Evolutionary conservation across 116 monocot genomes (phyloP).

Genomic region (Cymodocea nodosa): DNA sequence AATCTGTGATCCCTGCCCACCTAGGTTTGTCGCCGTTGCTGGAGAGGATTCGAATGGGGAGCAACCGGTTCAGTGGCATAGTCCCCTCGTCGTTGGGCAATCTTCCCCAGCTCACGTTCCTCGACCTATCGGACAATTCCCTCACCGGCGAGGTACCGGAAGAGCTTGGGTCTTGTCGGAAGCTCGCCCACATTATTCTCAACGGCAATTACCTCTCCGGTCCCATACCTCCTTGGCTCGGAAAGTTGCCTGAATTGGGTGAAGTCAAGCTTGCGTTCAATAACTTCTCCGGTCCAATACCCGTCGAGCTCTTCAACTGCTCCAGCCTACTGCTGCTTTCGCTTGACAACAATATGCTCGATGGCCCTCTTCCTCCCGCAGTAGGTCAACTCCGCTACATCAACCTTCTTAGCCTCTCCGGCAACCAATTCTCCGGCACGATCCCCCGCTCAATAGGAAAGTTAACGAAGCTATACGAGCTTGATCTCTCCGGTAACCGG

Average conservation of each 20-base stretch:
- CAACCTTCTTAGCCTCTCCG: constrained; percentile 50
- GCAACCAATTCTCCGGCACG: constrained; percentile 49
- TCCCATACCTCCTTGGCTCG: constrained; percentile 49
- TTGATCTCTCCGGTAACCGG: constrained; percentile 44
- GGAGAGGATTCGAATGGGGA: constrained; percentile 66
- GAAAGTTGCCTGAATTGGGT: constrained; percentile 44
- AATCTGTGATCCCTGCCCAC: constrained; percentile 41
- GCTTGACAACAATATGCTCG: constrained; percentile 46
- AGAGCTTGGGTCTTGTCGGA: constrained; percentile 45
- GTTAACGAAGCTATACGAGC: constrained; percentile 60
- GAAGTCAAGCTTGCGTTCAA: constrained; percentile 68
- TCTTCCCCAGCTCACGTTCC: constrained; percentile 33
- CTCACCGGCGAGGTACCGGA: constrained; percentile 56
- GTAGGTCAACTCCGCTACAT: constrained; percentile 38
- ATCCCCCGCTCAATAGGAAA: constrained; percentile 60
- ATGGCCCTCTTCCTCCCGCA: constrained; percentile 30
- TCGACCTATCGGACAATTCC: constrained; percentile 59
- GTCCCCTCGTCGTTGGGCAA: constrained; percentile 45
- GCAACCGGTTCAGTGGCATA: constrained; percentile 40
- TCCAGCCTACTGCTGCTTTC: constrained; percentile 48
- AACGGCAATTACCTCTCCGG: constrained; percentile 45
- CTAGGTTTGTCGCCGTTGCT: constrained; percentile 48
- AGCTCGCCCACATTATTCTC: constrained; percentile 48
- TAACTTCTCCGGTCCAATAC: constrained; percentile 39
- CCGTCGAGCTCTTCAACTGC: constrained; percentile 45